Conservation (phyloP, 495 filamentous ascomycete genomes). For the Penicillium herquei region DNA sequence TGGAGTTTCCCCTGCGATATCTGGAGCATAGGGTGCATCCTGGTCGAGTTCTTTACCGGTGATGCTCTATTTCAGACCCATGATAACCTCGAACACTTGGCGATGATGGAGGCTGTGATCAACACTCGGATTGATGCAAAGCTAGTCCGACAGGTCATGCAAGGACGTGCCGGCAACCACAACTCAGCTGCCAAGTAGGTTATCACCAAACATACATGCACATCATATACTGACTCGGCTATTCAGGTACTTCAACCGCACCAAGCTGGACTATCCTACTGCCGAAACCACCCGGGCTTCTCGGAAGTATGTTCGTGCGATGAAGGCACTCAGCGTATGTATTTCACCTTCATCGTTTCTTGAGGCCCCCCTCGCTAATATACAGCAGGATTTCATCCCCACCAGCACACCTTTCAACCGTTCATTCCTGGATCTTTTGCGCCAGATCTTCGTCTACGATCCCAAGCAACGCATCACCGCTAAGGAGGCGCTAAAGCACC, state of each 20-base stretch:
- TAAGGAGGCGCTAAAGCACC: conserved; percentile 84
- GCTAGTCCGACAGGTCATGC: conserved; percentile 72
- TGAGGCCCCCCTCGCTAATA: conserved; percentile 13
- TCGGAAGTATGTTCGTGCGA: conserved; percentile 88
- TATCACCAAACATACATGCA: neutral
- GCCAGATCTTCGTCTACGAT: conserved; percentile 93
- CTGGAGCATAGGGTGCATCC: conserved; percentile 98
- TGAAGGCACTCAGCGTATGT: conserved; percentile 84
- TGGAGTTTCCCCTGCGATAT: conserved; percentile 99
- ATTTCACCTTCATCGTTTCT: neutral
- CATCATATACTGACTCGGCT: conserved; percentile 2
- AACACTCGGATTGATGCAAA: conserved; percentile 68
- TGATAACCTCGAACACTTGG: conserved; percentile 95
- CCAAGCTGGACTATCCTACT: conserved; percentile 84
- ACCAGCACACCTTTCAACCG: conserved; percentile 72
- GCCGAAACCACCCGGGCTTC: conserved; percentile 84
- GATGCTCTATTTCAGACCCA: conserved; percentile 98
- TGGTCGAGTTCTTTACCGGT: conserved; percentile 98
- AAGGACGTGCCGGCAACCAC: conserved; percentile 59
- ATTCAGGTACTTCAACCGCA: conserved; percentile 78
- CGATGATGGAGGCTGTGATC: conserved; percentile 98
- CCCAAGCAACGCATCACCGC: conserved; percentile 87
- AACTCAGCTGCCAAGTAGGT: conserved; percentile 84
- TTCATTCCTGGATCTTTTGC: conserved; percentile 82
- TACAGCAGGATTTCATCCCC: conserved; percentile 82